These are phyloP conservation scores for Oxyria digyna DNA, from an alignment of 148 eudicot genomes.

Conservation along the genomic window DNA sequence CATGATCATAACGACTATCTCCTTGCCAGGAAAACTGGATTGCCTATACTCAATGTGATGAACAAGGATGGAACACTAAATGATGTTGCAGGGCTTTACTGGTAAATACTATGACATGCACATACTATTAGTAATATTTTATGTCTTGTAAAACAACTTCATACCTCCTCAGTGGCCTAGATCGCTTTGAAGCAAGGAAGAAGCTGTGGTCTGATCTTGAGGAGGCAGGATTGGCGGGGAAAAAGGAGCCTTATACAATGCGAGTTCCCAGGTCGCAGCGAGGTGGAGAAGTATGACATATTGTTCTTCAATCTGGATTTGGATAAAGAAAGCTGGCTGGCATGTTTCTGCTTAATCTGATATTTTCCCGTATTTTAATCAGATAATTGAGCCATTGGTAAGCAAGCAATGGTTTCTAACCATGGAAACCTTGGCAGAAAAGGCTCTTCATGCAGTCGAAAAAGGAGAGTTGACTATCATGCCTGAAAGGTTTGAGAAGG, in stretches of 20 bases:
- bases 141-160: background rate
- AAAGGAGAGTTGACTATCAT: constrained; percentile 69
- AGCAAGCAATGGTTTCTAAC: constrained; percentile 99
- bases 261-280: constrained; percentile 98
- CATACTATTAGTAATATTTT: background rate
- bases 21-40: constrained; percentile 93
- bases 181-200: constrained; percentile 91
- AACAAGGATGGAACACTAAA: constrained; percentile 93
- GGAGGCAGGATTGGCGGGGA: constrained; percentile 76
- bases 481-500: constrained; percentile 98
- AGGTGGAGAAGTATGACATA: constrained; percentile 80
- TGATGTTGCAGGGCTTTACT: constrained; percentile 80
- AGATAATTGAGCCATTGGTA: constrained; percentile 93
- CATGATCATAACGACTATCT: constrained; percentile 98
- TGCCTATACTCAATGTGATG: constrained; percentile 90
- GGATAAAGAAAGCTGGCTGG: background rate
- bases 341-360: constrained; percentile 9
- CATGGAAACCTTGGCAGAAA: constrained; percentile 86
- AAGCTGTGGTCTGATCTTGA: constrained; percentile 82
- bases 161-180: constrained; percentile 55
- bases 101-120: constrained; percentile 24
- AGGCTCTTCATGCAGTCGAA: constrained; percentile 80
- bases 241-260: constrained; percentile 67
- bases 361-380: constrained; percentile 2
- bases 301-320: constrained; percentile 5